Base-by-base conservation (phyloP, 176 grass and related monocot genomes). In the Oryza meyeriana region DNA sequence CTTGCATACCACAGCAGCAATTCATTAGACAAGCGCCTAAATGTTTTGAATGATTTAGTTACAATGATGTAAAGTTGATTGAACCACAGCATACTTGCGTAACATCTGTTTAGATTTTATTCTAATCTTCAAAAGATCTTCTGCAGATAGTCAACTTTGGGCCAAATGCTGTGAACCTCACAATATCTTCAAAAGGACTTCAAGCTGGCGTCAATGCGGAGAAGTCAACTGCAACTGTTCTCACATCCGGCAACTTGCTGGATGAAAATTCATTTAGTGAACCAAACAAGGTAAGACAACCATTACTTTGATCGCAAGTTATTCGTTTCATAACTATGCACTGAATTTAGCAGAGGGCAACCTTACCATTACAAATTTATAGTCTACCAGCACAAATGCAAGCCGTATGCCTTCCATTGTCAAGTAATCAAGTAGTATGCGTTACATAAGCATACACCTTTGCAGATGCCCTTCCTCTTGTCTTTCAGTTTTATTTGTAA, bases 121-220 rank as follows among this genome's bases (percentile, higher is more conserved):
- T 17, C 22, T 55, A 1, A 55, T 55, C 16, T 55, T 55, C 18
- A 6, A 22, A 55, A 55, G 16, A 55, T 55, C 61, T 61, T 84
- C 14, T 81, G 78, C 82, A 94, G 88, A 81, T 94, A 72, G 79
- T 94, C n/a, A n/a, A 94, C 70, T 94, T 90, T 77, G 88, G 82
- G 73, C 10, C 77, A 6, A 44, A 34, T 50, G 61, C 40, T 58
- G 22, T 27, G 48, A 11, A 16, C 13, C 44, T 80, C 4, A 69
- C 78, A 24, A 10, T 20, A n/a, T 57, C 50, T 57, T 57, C 50
- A n/a, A 57, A 3, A 57, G 50, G 20, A n/a, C 50, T 57, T 57
- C 50, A 57, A 57, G 50, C 20, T 20, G 50, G 50, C 1, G 20
- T 57, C 17, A 69, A 71, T 17, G 27, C 38, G 1, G 38, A n/a